Conservation (phyloP, 257 asterid species). For the Solanum tarapatanum region DNA sequence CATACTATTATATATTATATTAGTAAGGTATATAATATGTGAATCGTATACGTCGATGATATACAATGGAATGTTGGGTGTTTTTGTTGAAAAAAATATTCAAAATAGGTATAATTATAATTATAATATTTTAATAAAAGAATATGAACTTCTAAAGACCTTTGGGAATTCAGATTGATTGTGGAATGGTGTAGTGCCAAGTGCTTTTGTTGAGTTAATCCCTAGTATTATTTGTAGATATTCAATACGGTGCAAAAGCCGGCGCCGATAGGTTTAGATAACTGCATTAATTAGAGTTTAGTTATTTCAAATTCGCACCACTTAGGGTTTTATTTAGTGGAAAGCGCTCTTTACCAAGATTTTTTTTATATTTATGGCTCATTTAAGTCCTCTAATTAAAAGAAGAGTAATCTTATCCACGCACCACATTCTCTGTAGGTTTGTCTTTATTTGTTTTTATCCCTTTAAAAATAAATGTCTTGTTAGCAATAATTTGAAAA, state of each 20-base stretch:
- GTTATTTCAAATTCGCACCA: too few species aligned
- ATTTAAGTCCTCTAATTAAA: too few species aligned
- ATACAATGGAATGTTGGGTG: neutral
- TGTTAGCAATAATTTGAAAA: neutral
- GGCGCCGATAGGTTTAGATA: neutral
- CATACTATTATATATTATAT: neutral
- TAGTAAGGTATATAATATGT: neutral
- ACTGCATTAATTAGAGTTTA: too few species aligned
- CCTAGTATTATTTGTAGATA: neutral
- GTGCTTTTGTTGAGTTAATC: neutral
- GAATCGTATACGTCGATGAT: neutral
- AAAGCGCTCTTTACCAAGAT: fast-evolving
- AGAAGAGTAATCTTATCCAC: too few species aligned
- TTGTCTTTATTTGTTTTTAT: too few species aligned
- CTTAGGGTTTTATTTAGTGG: too few species aligned
- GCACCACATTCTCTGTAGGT: too few species aligned
- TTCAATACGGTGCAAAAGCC: neutral
- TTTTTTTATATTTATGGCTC: too few species aligned
- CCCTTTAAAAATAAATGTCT: neutral
- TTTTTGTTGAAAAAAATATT: neutral
- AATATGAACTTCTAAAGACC: neutral
- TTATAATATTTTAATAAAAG: neutral
- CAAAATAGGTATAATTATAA: neutral
- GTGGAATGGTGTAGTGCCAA: neutral
- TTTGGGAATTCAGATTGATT: neutral